phyloP scores from a whole-genome alignment of 2,329 filamentous ascomycete genomes.

The Aspergillus vadensis region DNA sequence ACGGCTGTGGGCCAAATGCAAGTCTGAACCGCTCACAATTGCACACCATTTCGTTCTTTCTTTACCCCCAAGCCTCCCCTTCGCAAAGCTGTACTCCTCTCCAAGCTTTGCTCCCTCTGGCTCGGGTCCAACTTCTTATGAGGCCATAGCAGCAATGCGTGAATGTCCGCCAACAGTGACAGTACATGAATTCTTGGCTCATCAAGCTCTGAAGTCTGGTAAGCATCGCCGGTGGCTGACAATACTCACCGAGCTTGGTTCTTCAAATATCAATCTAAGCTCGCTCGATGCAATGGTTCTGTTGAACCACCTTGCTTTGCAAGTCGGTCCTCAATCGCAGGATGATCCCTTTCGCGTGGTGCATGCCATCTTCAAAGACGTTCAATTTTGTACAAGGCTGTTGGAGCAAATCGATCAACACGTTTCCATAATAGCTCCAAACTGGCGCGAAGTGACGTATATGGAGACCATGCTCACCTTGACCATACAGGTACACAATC shows the following conservation, averaged over 20 bases:
- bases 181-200: conserved; percentile 53
- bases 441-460: conserved; percentile 60
- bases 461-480: conserved; percentile 63
- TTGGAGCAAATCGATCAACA: conserved; percentile 51
- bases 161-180: conserved; percentile 51
- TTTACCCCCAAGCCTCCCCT: conserved; percentile 43
- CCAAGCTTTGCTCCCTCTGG: conserved; percentile 34
- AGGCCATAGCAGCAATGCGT: conserved; percentile 49
- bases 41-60: conserved; percentile 47
- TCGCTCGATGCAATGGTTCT: conserved; percentile 53
- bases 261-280: conserved; percentile 62
- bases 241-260: conserved; percentile 54
- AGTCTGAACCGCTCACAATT: conserved; percentile 41
- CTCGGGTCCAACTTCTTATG: conserved; percentile 53
- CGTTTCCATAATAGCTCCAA: conserved; percentile 52
- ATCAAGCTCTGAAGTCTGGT: conserved; percentile 49
- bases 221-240: conserved; percentile 50
- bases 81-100: conserved; percentile 31
- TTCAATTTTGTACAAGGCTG: conserved; percentile 53
- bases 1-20: conserved; percentile 43
- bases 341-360: conserved; percentile 45
- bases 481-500: conserved; percentile 43
- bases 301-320: conserved; percentile 55
- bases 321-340: conserved; percentile 55
- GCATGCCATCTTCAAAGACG: conserved; percentile 56